These are phyloP conservation scores for Fragaria iinumae DNA, from an alignment of 306 rosid species.

Conservation along the genomic window DNA sequence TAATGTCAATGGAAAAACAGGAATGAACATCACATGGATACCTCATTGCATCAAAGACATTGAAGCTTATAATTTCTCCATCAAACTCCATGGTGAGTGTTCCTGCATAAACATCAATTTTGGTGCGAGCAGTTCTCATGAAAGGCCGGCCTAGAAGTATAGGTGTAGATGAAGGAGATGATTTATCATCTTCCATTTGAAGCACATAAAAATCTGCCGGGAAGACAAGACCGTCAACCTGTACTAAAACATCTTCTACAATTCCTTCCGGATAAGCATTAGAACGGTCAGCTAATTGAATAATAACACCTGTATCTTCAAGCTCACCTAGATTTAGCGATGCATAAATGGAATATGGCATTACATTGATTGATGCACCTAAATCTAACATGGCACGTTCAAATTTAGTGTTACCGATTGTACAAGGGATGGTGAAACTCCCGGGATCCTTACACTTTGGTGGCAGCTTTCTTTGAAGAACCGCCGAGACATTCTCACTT, in stretches of 20 bases:
- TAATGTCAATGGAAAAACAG: too few relatives aligned
- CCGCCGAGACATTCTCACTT: not conserved
- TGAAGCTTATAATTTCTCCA: not conserved
- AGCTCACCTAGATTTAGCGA: not conserved
- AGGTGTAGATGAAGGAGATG: too few relatives aligned
- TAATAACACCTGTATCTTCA: too few relatives aligned
- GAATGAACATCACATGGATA: not conserved
- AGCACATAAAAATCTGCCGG: not conserved
- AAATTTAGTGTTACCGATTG: too few relatives aligned
- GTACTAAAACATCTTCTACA: not conserved
- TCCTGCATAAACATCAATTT: not conserved
- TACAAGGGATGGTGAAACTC: too few relatives aligned
- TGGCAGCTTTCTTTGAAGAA: not conserved
- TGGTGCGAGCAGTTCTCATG: not conserved
- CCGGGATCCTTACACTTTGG: too few relatives aligned
- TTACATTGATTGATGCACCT: too few relatives aligned
- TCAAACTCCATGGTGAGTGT: not conserved
- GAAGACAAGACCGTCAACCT: too few relatives aligned
- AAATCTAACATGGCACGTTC: too few relatives aligned
- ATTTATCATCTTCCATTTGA: too few relatives aligned
- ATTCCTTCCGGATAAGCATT: not conserved
- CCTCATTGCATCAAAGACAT: not conserved
- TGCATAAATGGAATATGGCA: too few relatives aligned
- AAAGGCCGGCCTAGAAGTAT: not conserved
- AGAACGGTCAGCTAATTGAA: not conserved